A percentile compares a stretch with the other conserved stretches of the same genome.
phyloP scores from a whole-genome alignment of 106 monocot species.

The Iris macrosiphon region DNA sequence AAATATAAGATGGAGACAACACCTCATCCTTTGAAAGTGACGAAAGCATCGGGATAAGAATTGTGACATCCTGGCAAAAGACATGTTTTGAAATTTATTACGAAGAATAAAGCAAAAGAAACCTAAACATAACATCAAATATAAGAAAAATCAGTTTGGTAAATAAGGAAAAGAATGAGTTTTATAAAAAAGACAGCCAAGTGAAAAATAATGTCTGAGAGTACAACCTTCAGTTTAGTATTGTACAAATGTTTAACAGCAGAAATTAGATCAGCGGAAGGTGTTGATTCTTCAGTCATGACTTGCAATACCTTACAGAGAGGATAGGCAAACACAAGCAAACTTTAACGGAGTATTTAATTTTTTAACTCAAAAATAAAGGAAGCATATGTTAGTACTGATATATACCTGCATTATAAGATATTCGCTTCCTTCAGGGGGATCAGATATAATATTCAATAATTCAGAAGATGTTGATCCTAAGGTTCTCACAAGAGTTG shows the following conservation, averaged over 20 bases:
- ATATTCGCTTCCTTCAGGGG: constrained; percentile 83
- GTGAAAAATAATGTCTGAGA: not conserved
- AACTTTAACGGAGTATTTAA: not conserved
- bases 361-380: not conserved
- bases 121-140: not conserved
- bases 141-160: not conserved
- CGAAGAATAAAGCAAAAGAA: not conserved
- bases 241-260: constrained; percentile 86
- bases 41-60: constrained; percentile 91
- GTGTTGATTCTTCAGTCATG: constrained; percentile 73
- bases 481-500: constrained; percentile 60
- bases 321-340: constrained; percentile 10
- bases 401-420: constrained; percentile 68
- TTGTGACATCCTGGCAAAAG: constrained; percentile 72
- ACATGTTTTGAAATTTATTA: constrained; percentile 5
- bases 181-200: too few species aligned
- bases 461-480: constrained; percentile 65
- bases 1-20: constrained; percentile 7
- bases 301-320: constrained; percentile 62
- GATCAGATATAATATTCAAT: constrained; percentile 64
- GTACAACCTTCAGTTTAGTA: constrained; percentile 79
- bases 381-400: not conserved
- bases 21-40: constrained; percentile 98
- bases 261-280: constrained; percentile 62
- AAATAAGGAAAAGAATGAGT: too few species aligned